Base-by-base conservation (phyloP, 2,329 filamentous ascomycete species). In the Penicillium sp. region DNA sequence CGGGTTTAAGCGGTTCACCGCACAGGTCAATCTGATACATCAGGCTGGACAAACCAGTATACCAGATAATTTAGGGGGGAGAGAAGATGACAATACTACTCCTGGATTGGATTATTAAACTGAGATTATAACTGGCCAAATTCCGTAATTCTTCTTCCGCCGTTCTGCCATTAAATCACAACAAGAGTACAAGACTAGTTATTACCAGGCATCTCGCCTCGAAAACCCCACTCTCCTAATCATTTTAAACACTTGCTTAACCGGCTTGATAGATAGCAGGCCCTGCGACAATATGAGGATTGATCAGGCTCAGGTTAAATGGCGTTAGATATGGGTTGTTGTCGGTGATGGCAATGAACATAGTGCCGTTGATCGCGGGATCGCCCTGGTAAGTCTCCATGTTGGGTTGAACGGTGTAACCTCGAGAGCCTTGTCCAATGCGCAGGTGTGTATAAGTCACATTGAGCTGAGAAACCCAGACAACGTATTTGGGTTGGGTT, bases 321-420 rank as follows among this genome's bases (percentile, higher is more conserved):
- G 89, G 87, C 7, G 89, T 92, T 2, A 92, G 79, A 54, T 78
- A 84, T 0, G 86, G 59, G 58, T 91, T 81, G 0, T 70, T 67
- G 62, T 93, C 89, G 0, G 89, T 93, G 9, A 96, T 66, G 0
- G 85, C 87, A 40, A 95, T 75, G 66, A 93, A 94, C 72, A 91
- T 88, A 3, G 90, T 94, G 0, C 83, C 87, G 59, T 94, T 94
- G 44, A 89, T 78, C 1, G 83, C 82, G 0, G 86, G 86, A 49
- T 91, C 86, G 1, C 84, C 83, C 52, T 80, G 77, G 65, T 80
- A 94, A 0, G 88, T 87, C 30, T 83, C 81, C 6, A 81, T 76
- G 58, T 88, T 82, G 0, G 90, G 90, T 77, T 95, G 89, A 55
- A 86, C 83, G 0, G 89, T 90, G 66, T 78, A 87, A 0, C 86